These are phyloP conservation scores for Penicillium lividum DNA, from an alignment of 495 filamentous ascomycete genomes.

Conservation along the genomic window DNA sequence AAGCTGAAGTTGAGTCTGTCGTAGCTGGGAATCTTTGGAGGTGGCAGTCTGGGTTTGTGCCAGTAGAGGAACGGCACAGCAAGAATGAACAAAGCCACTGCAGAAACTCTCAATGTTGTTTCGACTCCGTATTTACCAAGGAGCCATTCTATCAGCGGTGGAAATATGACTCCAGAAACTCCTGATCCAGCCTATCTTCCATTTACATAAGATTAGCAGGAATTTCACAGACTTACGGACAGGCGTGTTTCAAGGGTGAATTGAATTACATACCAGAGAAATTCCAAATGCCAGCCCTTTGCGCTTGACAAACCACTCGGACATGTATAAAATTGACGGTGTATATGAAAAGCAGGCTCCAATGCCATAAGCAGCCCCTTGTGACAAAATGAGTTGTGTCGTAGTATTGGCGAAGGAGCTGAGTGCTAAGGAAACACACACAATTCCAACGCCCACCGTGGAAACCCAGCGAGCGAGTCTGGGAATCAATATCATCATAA, in stretches of 20 bases:
- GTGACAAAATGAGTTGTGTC: conserved; percentile 47
- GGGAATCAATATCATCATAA: conserved; percentile 35
- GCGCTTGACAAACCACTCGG: conserved; percentile 52
- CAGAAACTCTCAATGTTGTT: conserved; percentile 50
- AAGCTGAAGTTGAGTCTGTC: conserved; percentile 41
- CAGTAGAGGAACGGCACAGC: conserved; percentile 55
- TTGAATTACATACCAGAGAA: conserved; percentile 31
- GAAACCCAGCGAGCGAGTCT: conserved; percentile 32
- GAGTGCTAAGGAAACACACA: conserved; percentile 38
- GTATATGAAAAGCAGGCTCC: conserved; percentile 48
- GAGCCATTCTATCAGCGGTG: conserved; percentile 48
- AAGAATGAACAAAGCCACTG: conserved; percentile 44
- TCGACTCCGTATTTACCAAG: conserved; percentile 51
- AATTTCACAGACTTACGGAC: neutral
- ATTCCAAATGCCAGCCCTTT: conserved; percentile 52
- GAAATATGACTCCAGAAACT: conserved; percentile 43
- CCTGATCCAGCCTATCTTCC: conserved; percentile 37
- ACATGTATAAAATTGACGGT: conserved; percentile 48
- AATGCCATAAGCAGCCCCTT: conserved; percentile 51
- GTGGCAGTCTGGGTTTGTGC: conserved; percentile 52
- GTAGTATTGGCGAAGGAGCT: conserved; percentile 47
- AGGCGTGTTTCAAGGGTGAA: neutral
- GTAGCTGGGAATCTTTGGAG: conserved; percentile 15
- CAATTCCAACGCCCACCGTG: conserved; percentile 43
- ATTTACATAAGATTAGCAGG: neutral